Evolutionary conservation across 2,329 filamentous ascomycete genomes (phyloP).

Genomic region (Aspergillus aculeatus): DNA sequence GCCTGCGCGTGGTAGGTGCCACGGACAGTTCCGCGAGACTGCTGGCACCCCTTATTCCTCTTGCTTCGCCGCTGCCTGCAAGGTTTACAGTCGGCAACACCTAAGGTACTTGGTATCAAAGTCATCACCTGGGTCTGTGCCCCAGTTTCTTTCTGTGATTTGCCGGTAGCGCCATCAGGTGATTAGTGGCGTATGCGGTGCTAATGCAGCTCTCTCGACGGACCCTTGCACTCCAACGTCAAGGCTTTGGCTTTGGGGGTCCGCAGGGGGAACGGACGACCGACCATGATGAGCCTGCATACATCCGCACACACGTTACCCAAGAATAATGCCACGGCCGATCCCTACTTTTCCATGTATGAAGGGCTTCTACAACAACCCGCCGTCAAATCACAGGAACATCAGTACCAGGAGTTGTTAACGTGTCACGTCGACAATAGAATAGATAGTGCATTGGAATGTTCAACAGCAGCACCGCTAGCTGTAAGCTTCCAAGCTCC

Average conservation of each 20-base stretch:
- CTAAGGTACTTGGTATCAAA: neutral
- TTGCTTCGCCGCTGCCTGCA: conserved; percentile 9
- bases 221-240: neutral
- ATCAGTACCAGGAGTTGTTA: too few relatives aligned
- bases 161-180: conserved; percentile 15
- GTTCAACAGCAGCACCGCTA: too few relatives aligned
- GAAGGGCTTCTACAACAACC: too few relatives aligned
- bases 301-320: neutral
- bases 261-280: neutral
- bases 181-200: conserved; percentile 18
- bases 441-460: too few relatives aligned
- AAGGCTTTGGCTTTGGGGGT: conserved; percentile 1
- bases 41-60: conserved; percentile 14
- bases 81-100: neutral
- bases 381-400: too few relatives aligned
- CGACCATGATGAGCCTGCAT: neutral
- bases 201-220: conserved; percentile 14
- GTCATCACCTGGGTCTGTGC: conserved; percentile 8
- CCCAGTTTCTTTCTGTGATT: conserved; percentile 14
- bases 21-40: neutral
- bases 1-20: neutral
- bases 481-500: too few relatives aligned
- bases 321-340: neutral
- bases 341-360: too few relatives aligned
- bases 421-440: too few relatives aligned